Percentiles rank a stretch among this genome's conserved stretches.
Conservation (phyloP, 768 basidiomycete species). For the Xerocomus brunneocitrinus region DNA sequence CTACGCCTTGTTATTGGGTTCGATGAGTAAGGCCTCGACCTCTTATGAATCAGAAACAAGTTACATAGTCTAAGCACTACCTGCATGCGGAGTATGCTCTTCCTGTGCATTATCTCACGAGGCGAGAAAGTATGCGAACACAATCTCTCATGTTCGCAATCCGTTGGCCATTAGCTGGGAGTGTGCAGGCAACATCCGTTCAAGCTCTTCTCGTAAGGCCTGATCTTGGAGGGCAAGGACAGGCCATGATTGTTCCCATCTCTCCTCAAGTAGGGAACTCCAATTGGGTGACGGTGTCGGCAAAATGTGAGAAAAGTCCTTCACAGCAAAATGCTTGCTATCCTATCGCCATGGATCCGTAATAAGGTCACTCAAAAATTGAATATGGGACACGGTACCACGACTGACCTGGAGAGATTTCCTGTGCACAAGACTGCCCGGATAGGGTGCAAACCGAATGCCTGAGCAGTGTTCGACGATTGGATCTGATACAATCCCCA, state of each 20-base stretch:
- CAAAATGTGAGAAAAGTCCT: conserved; percentile 84
- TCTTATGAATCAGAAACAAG: not conserved
- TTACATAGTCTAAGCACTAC: not conserved
- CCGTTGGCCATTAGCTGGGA: not conserved
- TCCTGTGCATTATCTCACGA: no score
- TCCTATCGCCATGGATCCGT: conserved; percentile 14
- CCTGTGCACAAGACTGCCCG: conserved; percentile 24
- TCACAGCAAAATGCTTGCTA: conserved; percentile 48
- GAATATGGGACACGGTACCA: not conserved
- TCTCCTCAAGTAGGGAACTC: conserved; percentile 25
- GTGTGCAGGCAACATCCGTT: conserved; percentile 13
- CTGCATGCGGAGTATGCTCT: not conserved
- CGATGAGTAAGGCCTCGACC: not conserved
- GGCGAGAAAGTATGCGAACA: not conserved
- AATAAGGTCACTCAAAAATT: not conserved
- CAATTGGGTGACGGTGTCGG: conserved; percentile 78
- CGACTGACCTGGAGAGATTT: conserved; percentile 13
- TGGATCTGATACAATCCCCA: conserved; percentile 65
- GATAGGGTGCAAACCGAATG: conserved; percentile 66
- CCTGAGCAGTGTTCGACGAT: conserved; percentile 71
- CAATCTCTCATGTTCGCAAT: not conserved
- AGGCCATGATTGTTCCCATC: conserved; percentile 22
- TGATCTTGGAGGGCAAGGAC: conserved; percentile 12
- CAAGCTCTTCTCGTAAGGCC: conserved; percentile 14
- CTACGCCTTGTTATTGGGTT: not conserved